Base-by-base conservation (phyloP, 1,284 basidiomycete species). In the Farysia itapuensis region DNA sequence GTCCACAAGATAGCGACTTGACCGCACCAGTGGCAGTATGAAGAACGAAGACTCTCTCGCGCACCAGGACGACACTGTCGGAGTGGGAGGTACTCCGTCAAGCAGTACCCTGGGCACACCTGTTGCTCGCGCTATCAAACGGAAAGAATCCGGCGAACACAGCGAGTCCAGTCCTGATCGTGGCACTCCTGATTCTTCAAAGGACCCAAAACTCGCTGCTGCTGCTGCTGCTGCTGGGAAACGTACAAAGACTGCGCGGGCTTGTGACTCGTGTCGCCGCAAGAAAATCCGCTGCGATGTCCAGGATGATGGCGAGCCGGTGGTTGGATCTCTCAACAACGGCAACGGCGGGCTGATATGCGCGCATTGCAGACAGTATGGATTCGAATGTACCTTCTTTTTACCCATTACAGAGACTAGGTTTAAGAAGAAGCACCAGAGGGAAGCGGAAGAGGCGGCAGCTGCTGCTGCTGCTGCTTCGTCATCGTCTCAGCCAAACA, bases 321-420 rank as follows among this genome's bases (percentile, higher is more conserved):
- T 56, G 8, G 6, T 52, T 13, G 64, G 57, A 28, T 54, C 63
- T 18, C 21, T 60, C 40, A 64, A 67, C 44, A 67, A 70, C 15
- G 64, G 67, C 30, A 64, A 67, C 36, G 57, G 61, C 31, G 60
- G 61, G 4, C 43, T 72, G 16, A 53, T 64, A 19, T 70, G 61
- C 19, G 61, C 56, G 6, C 67, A 72, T 44, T 70, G 64, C 42
- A 26, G 54, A 19, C 60, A 67, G 34, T 68, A 71, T 34, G 64
- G 70, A 22, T 65, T 67, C 34, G 60, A 56, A 32, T 75, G 64
- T 50, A 72, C 71, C 12, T 96, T 93, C 79, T 95, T 95, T 81
- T 83, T 97, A 16, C 94, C 94, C 38, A 97, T 98, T 70, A 91
- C 93, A 15, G 94, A 97, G 78, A 98, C 93, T 0, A 85, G 93